Evolutionary conservation across 208 protist genomes (phyloP).

Genomic region (Sergeia podlipaevii): DNA sequence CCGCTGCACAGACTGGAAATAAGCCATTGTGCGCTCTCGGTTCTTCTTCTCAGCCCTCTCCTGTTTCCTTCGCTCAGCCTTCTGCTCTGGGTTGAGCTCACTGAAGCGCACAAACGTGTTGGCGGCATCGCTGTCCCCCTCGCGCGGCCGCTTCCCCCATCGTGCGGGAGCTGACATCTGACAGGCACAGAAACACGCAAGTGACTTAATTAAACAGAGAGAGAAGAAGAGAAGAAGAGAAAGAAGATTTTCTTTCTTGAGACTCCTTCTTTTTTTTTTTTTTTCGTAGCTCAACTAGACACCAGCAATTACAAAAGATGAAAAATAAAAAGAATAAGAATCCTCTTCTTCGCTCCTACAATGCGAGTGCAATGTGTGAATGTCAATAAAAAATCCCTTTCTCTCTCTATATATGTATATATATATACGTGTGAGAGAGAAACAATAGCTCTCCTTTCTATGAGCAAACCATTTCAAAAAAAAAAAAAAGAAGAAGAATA

Average conservation of each 20-base stretch:
- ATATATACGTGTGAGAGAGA: too few relatives aligned
- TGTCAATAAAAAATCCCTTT: too few relatives aligned
- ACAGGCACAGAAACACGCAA: neutral
- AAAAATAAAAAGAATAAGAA: too few relatives aligned
- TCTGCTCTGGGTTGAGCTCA: conserved; percentile 60
- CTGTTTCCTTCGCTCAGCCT: conserved; percentile 56
- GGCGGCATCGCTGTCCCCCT: conserved; percentile 14
- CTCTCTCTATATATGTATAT: too few relatives aligned
- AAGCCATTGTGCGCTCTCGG: conserved; percentile 71
- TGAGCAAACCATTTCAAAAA: too few relatives aligned
- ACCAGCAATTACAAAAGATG: too few relatives aligned
- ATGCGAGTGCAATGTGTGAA: too few relatives aligned
- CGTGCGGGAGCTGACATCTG: conserved; percentile 16
- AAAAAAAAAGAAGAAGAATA: too few relatives aligned
- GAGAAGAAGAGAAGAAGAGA: conserved; percentile 9
- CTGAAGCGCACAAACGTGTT: conserved; percentile 59
- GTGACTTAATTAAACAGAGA: conserved; percentile 1
- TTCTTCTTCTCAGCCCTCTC: conserved; percentile 89
- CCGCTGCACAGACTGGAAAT: conserved; percentile 81
- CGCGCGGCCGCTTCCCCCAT: conserved; percentile 53
- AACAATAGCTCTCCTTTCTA: too few relatives aligned
- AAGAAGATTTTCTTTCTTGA: neutral
- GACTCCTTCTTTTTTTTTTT: conserved; percentile 8
- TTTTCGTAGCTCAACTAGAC: too few relatives aligned
- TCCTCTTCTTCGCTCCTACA: too few relatives aligned